A percentile compares a stretch with the other conserved stretches of the same genome.
phyloP scores from a whole-genome alignment of 2,329 filamentous ascomycete species.

The Exophiala xenobiotica region DNA sequence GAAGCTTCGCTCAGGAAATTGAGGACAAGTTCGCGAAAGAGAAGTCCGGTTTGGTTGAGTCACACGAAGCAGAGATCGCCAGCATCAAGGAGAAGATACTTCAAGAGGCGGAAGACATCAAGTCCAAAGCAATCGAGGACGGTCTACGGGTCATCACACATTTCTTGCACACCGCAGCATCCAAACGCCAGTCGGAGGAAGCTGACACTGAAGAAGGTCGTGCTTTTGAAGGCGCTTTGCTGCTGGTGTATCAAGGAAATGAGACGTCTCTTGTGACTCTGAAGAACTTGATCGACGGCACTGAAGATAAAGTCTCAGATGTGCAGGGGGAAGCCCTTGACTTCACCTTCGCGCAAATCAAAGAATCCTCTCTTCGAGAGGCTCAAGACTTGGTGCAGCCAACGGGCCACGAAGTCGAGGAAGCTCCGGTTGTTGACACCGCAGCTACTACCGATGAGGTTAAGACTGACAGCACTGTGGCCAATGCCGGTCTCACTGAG shows the following conservation, averaged over 20 bases:
- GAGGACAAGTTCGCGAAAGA: conserved; percentile 56
- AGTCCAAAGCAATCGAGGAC: conserved; percentile 51
- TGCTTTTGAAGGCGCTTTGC: conserved; percentile 63
- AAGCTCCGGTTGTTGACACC: conserved; percentile 47
- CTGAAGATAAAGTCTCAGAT: conserved; percentile 57
- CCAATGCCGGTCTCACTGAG: conserved; percentile 61
- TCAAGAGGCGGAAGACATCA: conserved; percentile 49
- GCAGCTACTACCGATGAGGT: conserved; percentile 38
- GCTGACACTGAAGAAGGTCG: conserved; percentile 57
- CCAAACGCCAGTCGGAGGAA: conserved; percentile 59
- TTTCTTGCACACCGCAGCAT: conserved; percentile 63
- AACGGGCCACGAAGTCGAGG: conserved; percentile 39
- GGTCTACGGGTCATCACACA: conserved; percentile 60
- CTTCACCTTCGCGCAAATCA: conserved; percentile 56
- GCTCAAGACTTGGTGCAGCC: conserved; percentile 31
- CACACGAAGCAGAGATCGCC: conserved; percentile 57
- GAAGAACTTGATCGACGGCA: conserved; percentile 60
- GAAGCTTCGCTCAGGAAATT: conserved; percentile 59
- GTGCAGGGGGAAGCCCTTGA: conserved; percentile 56
- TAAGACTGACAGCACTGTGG: conserved; percentile 59
- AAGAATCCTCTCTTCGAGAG: conserved; percentile 49
- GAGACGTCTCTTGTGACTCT: conserved; percentile 58
- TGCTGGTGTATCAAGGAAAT: conserved; percentile 64
- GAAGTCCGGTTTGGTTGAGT: conserved; percentile 55
- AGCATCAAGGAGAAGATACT: conserved; percentile 51